Base-by-base conservation (phyloP, 441 rosid genomes). In the Bocquillonia castaneifolia region DNA sequence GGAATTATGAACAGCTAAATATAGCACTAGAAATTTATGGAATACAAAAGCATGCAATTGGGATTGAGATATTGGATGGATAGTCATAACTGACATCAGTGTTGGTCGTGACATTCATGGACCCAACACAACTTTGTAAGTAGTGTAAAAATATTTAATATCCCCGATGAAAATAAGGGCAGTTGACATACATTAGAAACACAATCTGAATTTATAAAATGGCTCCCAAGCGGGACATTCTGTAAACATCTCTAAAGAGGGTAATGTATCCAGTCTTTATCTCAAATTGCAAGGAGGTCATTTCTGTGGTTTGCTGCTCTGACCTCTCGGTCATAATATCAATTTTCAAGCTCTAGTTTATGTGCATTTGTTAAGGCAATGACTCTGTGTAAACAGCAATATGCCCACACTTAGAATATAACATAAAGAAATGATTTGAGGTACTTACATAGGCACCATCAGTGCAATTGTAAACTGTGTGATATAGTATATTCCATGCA, bases 401-500 rank as follows among this genome's bases (percentile, higher is more conserved):
- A 44, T 39, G 60, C 37, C 40, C 36, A 44, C 45, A 52, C 20
- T 29, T 23, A 34, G 31, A 28, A 51, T 50, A 32, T 39, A 53
- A 25, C 13, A 36, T 62, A 23, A 59, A 70, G 54, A 36, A 52
- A 26, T 12, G 23, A 37, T 25, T 52, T 42, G 17, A 10, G 60
- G 61, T 36, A 82, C 85, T 82, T 79, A 87, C 92, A 74, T 79
- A 75, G 63, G 85, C 86, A 69, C 83, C 87, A 63, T 85, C 92
- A 25, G 88, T 85, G 80, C 92, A 87, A 64, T 87, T 87, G 72
- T 85, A 87, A 73, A 87, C 66, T 18, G 92, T 83, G 78, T 75
- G 88, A 76, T 83, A 78, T 59, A 87, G 76, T 64, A 83, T 77
- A 60, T 67, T 73, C 92, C 92, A 87, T 23, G 90, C 85, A 17